phyloP scores from a whole-genome alignment of 2,329 filamentous ascomycete genomes.

The Pestalotiopsis sp. region DNA sequence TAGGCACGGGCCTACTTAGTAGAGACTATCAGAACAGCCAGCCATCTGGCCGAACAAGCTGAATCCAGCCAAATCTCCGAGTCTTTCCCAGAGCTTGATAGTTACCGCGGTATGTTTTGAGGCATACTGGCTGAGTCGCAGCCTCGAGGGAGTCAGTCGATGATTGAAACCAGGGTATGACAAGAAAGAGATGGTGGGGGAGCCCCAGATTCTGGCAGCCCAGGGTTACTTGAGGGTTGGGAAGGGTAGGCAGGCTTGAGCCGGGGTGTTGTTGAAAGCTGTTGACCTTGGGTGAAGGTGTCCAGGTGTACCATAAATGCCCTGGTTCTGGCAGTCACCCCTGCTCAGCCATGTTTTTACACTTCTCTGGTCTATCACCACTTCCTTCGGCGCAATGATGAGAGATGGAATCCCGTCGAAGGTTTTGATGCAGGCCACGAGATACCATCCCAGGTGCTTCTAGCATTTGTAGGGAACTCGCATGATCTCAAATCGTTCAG shows the following conservation, averaged over 20 bases:
- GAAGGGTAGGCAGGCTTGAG: background rate
- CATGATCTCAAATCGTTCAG: too few species aligned
- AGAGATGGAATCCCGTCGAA: background rate
- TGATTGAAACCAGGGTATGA: background rate
- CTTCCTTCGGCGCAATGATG: background rate
- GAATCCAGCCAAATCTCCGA: background rate
- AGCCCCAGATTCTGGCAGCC: background rate
- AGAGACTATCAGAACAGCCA: background rate
- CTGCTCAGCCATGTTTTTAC: conserved; percentile 4
- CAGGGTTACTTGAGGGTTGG: background rate
- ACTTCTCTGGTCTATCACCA: background rate
- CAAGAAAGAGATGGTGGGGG: background rate
- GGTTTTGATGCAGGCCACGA: too few species aligned
- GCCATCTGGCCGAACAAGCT: background rate
- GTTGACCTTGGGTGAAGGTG: too few species aligned
- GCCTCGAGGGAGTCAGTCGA: background rate
- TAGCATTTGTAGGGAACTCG: too few species aligned
- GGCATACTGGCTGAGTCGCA: background rate
- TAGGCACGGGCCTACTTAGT: background rate
- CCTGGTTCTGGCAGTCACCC: background rate
- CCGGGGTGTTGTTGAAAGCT: background rate
- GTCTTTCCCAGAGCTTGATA: too few species aligned
- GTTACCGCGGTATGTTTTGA: background rate
- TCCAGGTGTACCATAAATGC: too few species aligned
- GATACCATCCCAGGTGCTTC: too few species aligned